phyloP scores from a whole-genome alignment of 108 stramenopile genomes.

The Pseudonitzschia pungens region DNA sequence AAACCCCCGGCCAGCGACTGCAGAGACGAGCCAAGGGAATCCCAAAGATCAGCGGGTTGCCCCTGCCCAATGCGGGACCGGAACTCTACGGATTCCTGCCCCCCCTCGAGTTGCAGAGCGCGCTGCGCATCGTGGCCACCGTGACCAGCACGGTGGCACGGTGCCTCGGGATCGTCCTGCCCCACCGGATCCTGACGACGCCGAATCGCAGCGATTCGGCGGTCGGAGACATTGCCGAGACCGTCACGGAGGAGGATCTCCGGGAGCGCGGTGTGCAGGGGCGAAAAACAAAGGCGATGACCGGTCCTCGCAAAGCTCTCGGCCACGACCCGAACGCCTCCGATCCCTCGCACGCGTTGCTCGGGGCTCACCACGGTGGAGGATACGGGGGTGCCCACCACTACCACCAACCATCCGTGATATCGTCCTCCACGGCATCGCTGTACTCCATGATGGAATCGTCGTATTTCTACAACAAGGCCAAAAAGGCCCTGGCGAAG shows the following conservation, averaged over 20 bases:
- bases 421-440: constrained; percentile 24
- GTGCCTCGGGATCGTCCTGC: constrained; percentile 72
- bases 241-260: constrained; percentile 8
- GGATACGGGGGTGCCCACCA: constrained; percentile 3
- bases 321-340: background rate
- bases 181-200: constrained; percentile 72
- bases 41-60: constrained; percentile 77
- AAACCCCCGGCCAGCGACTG: constrained; percentile 6
- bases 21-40: constrained; percentile 57
- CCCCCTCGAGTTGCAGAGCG: constrained; percentile 63
- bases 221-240: constrained; percentile 31
- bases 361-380: background rate
- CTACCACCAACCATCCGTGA: background rate
- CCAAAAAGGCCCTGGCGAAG: constrained; percentile 28
- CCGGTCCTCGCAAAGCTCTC: background rate
- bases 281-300: background rate
- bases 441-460: constrained; percentile 30
- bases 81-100: constrained; percentile 78
- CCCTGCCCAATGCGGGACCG: constrained; percentile 79
- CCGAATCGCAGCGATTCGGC: constrained; percentile 4
- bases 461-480: constrained; percentile 23
- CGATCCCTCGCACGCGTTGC: background rate
- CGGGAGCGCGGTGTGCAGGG: background rate
- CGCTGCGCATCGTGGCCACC: constrained; percentile 70
- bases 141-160: constrained; percentile 66